phyloP scores from a whole-genome alignment of 2,329 filamentous ascomycete genomes.

The Epichloe baconii region DNA sequence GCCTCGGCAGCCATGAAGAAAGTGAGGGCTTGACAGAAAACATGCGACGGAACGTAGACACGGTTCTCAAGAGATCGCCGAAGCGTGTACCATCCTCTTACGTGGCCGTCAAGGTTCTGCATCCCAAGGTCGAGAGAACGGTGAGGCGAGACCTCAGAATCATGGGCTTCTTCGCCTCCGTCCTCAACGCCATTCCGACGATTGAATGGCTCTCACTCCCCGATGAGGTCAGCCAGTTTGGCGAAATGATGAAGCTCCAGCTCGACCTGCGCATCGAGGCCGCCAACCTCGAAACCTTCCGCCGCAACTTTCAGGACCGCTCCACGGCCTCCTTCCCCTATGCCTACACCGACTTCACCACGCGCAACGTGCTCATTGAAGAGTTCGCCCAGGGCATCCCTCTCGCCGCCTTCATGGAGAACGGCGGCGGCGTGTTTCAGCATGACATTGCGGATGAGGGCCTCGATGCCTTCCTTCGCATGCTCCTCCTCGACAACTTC shows the following conservation, averaged over 20 bases:
- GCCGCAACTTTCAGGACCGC: slow-evolving; percentile 77
- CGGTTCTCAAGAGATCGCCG: slow-evolving; percentile 74
- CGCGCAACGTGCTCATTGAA: slow-evolving; percentile 82
- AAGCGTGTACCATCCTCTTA: slow-evolving; percentile 78
- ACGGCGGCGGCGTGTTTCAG: slow-evolving; percentile 85
- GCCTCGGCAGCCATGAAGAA: slow-evolving; percentile 32
- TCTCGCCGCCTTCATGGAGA: slow-evolving; percentile 76
- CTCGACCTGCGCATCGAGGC: slow-evolving; percentile 90
- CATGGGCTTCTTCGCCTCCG: slow-evolving; percentile 79
- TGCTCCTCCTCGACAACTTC: slow-evolving; percentile 96
- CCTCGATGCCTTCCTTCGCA: slow-evolving; percentile 87
- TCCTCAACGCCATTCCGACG: slow-evolving; percentile 78
- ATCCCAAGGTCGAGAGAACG: slow-evolving; percentile 78
- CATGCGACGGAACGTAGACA: slow-evolving; percentile 71
- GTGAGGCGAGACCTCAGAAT: slow-evolving; percentile 87
- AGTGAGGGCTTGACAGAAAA: slow-evolving; percentile 46
- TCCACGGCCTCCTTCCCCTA: slow-evolving; percentile 91
- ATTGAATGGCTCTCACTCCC: slow-evolving; percentile 96
- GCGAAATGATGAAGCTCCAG: slow-evolving; percentile 98
- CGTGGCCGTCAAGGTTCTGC: slow-evolving; percentile 91
- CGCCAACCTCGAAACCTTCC: slow-evolving; percentile 77
- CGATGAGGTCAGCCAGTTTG: slow-evolving; percentile 87
- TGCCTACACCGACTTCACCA: slow-evolving; percentile 85
- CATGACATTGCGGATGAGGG: slow-evolving; percentile 91
- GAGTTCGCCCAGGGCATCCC: slow-evolving; percentile 95